These are phyloP conservation scores for Malassezia psittaci DNA, from an alignment of 1,284 basidiomycete genomes.

Conservation along the genomic window DNA sequence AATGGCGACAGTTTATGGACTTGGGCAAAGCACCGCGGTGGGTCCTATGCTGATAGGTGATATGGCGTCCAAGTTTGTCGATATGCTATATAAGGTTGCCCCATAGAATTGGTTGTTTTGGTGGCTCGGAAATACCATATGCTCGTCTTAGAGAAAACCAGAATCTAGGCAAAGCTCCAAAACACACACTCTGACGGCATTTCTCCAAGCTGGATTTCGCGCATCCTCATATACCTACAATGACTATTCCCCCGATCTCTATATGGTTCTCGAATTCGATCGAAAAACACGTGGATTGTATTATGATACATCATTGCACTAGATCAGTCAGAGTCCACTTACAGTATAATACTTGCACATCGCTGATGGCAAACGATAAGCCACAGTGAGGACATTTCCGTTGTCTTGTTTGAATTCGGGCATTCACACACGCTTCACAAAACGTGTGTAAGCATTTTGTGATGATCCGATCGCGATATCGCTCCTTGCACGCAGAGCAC, in stretches of 20 bases:
- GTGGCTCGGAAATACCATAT: too few relatives aligned
- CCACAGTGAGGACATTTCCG: constrained; percentile 92
- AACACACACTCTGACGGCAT: too few relatives aligned
- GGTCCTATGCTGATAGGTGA: constrained; percentile 80
- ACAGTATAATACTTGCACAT: constrained; percentile 71
- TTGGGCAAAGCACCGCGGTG: constrained; percentile 74
- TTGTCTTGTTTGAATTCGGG: constrained; percentile 76
- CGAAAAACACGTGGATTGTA: background rate
- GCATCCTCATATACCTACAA: too few relatives aligned
- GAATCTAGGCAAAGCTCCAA: too few relatives aligned
- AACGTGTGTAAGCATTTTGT: constrained; percentile 93
- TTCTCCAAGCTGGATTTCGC: too few relatives aligned
- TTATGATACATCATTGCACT: constrained; percentile 7
- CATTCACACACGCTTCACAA: constrained; percentile 76
- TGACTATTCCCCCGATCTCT: too few relatives aligned
- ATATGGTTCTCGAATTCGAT: background rate
- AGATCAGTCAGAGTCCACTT: constrained; percentile 15
- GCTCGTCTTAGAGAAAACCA: too few relatives aligned
- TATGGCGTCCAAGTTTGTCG: constrained; percentile 56
- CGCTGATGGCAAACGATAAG: constrained; percentile 70
- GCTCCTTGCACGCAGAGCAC: constrained; percentile 78
- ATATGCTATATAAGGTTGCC: constrained; percentile 28
- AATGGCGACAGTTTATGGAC: constrained; percentile 52
- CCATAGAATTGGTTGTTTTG: background rate
- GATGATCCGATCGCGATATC: constrained; percentile 75